Percentiles rank a stretch among this genome's conserved stretches.
These are phyloP conservation scores for Rhazya stricta DNA, from an alignment of 257 asterid species.

Conservation along the genomic window DNA sequence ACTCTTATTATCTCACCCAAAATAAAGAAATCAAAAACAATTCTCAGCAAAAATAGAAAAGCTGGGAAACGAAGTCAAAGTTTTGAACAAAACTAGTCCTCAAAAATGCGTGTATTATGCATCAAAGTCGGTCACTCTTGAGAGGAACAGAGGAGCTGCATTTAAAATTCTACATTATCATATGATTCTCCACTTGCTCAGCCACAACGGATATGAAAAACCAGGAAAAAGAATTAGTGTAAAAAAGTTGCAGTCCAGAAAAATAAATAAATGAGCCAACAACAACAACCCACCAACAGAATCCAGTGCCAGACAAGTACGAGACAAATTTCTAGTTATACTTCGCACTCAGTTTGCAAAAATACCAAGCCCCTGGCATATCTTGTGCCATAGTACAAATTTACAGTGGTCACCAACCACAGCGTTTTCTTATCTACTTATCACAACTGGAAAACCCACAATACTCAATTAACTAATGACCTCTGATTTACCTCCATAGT, in stretches of 20 bases:
- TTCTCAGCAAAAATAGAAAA: background rate
- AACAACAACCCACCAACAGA: background rate
- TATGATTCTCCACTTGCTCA: background rate
- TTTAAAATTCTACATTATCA: background rate
- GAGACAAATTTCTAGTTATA: too few species aligned
- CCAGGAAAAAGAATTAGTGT: background rate
- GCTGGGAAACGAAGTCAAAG: background rate
- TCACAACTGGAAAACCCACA: background rate
- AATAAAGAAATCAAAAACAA: background rate
- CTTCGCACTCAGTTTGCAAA: background rate
- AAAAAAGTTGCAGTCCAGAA: background rate
- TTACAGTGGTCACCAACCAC: background rate
- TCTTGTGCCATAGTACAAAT: background rate
- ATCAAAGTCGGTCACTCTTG: background rate
- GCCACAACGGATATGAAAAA: background rate
- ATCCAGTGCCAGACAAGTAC: background rate
- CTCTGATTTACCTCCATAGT: slow-evolving; percentile 52
- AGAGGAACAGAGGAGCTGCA: background rate
- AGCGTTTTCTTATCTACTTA: background rate
- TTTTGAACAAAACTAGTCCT: background rate
- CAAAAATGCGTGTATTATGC: background rate
- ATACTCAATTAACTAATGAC: background rate
- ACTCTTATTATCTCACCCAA: background rate
- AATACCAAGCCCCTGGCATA: background rate
- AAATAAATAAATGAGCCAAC: background rate